Conservation (phyloP, 2,329 filamentous ascomycete genomes). For the Sporothrix sp. region DNA sequence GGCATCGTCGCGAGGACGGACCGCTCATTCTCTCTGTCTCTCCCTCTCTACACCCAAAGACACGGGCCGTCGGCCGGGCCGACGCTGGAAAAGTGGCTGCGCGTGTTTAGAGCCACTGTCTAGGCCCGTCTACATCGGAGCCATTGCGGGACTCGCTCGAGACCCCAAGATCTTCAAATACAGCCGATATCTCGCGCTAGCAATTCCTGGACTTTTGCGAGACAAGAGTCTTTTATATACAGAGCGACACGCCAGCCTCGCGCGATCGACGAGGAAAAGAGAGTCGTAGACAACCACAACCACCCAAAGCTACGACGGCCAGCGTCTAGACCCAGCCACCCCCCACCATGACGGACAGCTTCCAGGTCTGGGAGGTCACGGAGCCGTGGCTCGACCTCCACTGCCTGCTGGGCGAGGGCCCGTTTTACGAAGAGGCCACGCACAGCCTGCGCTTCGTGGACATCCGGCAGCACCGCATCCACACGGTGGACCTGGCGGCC, state of each 20-base stretch:
- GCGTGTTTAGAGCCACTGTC: too few relatives aligned
- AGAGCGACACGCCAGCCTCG: too few relatives aligned
- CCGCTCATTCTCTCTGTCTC: neutral
- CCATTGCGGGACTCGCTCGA: neutral
- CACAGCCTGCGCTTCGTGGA: conserved; percentile 69
- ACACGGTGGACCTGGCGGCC: conserved; percentile 56
- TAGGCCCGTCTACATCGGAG: too few relatives aligned
- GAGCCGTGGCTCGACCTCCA: conserved; percentile 51
- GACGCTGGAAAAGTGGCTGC: too few relatives aligned
- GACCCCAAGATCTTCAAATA: neutral
- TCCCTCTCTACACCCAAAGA: neutral
- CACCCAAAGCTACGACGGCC: too few relatives aligned
- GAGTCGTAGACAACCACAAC: too few relatives aligned
- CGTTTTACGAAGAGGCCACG: conserved; percentile 58
- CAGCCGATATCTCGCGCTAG: conserved; percentile 4
- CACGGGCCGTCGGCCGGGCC: neutral
- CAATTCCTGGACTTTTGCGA: neutral
- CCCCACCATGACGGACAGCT: conserved; percentile 5
- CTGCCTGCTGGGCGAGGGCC: conserved; percentile 63
- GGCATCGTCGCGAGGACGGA: neutral
- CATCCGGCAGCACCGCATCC: conserved; percentile 66
- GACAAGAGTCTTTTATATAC: neutral
- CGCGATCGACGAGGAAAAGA: too few relatives aligned
- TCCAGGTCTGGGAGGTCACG: conserved; percentile 40
- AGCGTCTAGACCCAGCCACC: too few relatives aligned